Percentiles rank a stretch among this genome's conserved stretches.
Conservation (phyloP, 192 early-diverging fungal species). For the Mycoemilia scoparia region DNA sequence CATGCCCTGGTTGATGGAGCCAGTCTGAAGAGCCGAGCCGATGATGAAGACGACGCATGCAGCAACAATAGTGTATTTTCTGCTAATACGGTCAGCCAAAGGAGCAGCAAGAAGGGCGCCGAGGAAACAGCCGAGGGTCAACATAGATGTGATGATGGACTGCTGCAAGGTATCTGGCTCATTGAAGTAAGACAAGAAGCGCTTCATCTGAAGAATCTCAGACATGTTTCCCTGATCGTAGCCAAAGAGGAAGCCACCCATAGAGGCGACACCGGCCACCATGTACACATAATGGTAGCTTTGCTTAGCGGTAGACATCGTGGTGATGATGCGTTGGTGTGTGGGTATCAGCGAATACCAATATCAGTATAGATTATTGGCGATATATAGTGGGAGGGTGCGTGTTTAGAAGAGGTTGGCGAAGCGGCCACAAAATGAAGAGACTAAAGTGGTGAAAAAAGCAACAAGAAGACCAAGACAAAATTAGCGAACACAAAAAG, state of each 20-base stretch:
- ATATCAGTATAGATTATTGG: too few species aligned
- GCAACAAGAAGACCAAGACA: too few species aligned
- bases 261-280: constrained; percentile 8
- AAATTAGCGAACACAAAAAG: too few species aligned
- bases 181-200: constrained; percentile 29
- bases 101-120: constrained; percentile 39
- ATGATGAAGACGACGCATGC: constrained; percentile 14
- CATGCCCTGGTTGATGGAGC: constrained; percentile 6
- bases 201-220: constrained; percentile 25
- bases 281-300: too few species aligned
- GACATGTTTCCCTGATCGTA: constrained; percentile 11
- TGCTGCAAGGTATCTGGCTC: constrained; percentile 21
- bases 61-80: constrained; percentile 12
- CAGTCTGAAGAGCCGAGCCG: constrained; percentile 18
- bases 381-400: too few species aligned
- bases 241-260: constrained; percentile 12
- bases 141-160: constrained; percentile 38
- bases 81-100: constrained; percentile 32
- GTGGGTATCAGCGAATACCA: too few species aligned
- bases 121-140: constrained; percentile 47
- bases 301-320: too few species aligned
- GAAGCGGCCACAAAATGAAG: too few species aligned
- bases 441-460: too few species aligned
- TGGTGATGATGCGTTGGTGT: too few species aligned
- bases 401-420: too few species aligned